A percentile compares a stretch with the other conserved stretches of the same genome.
Evolutionary conservation across 2,329 filamentous ascomycete species (phyloP).

Genomic region (Fragosphaeria purpurea): DNA sequence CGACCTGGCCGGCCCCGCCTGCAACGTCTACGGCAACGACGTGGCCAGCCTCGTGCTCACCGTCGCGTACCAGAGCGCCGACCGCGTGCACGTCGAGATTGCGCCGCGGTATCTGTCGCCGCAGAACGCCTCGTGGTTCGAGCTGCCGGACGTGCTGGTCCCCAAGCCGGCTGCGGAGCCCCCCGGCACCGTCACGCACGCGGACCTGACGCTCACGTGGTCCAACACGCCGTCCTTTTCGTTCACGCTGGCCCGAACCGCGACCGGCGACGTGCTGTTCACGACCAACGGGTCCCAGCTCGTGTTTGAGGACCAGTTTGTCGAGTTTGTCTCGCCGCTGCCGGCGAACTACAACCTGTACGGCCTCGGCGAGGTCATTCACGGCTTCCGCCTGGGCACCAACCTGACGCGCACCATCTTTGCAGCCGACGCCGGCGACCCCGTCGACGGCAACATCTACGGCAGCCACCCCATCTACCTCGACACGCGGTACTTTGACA

Average conservation of each 20-base stretch:
- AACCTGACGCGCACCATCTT: conserved; percentile 50
- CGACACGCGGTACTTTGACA: conserved; percentile 60
- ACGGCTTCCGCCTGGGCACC: conserved; percentile 59
- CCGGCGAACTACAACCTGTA: conserved; percentile 63
- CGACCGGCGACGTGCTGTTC: conserved; percentile 47
- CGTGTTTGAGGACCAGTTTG: conserved; percentile 69
- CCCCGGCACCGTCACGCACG: conserved; percentile 23
- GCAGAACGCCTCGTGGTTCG: conserved; percentile 56
- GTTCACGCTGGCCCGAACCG: conserved; percentile 28
- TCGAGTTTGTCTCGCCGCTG: conserved; percentile 60
- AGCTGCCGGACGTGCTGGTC: conserved; percentile 54
- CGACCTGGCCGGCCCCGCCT: conserved; percentile 56
- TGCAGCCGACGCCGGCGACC: conserved; percentile 9
- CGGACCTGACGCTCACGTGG: conserved; percentile 41
- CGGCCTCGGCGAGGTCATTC: conserved; percentile 67
- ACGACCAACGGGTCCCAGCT: conserved; percentile 57
- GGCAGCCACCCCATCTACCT: conserved; percentile 55
- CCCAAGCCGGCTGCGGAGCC: conserved; percentile 35
- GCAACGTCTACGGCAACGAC: conserved; percentile 72
- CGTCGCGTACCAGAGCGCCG: conserved; percentile 38
- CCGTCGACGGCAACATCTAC: conserved; percentile 52
- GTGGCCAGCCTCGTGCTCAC: conserved; percentile 55
- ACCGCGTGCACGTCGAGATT: conserved; percentile 63
- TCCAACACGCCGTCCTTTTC: conserved; percentile 40
- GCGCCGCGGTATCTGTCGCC: conserved; percentile 49